Percentiles rank a stretch among this genome's conserved stretches.
Conservation (phyloP, 1,139 yeast genomes). For the Suhomyces yuchorum region DNA sequence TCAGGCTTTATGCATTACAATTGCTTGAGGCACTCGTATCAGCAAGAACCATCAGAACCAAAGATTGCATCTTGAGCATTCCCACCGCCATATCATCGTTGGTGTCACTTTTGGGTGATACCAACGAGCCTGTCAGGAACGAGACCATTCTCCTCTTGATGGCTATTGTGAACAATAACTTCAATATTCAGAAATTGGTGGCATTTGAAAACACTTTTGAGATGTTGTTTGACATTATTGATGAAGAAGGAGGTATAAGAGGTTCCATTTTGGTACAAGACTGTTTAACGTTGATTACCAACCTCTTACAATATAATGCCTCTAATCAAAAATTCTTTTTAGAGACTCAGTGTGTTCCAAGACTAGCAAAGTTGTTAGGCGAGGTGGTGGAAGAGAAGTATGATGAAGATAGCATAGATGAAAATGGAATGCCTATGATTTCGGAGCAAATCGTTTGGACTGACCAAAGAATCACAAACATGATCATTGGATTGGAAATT, state of each 20-base stretch:
- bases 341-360: conserved; percentile 78
- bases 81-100: conserved; percentile 82
- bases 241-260: conserved; percentile 85
- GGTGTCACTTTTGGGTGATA: conserved; percentile 68
- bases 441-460: conserved; percentile 61
- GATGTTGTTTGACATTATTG: conserved; percentile 70
- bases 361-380: conserved; percentile 60
- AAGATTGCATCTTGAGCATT: conserved; percentile 68
- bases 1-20: conserved; percentile 79
- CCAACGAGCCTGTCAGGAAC: conserved; percentile 86
- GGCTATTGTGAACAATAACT: conserved; percentile 79
- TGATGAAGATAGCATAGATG: conserved; percentile 15
- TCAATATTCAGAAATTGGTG: conserved; percentile 86
- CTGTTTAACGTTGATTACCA: conserved; percentile 73
- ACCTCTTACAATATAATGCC: conserved; percentile 77
- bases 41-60: conserved; percentile 72
- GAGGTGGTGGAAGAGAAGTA: conserved; percentile 45
- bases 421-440: conserved; percentile 4
- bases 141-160: conserved; percentile 82
- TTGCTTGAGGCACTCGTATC: conserved; percentile 81
- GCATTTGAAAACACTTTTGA: conserved; percentile 96
- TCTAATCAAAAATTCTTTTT: conserved; percentile 88
- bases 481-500: conserved; percentile 68
- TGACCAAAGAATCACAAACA: conserved; percentile 68
- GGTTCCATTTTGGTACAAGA: conserved; percentile 93